Conservation (phyloP, 441 rosid species). For the Eutrema salsugineum region DNA sequence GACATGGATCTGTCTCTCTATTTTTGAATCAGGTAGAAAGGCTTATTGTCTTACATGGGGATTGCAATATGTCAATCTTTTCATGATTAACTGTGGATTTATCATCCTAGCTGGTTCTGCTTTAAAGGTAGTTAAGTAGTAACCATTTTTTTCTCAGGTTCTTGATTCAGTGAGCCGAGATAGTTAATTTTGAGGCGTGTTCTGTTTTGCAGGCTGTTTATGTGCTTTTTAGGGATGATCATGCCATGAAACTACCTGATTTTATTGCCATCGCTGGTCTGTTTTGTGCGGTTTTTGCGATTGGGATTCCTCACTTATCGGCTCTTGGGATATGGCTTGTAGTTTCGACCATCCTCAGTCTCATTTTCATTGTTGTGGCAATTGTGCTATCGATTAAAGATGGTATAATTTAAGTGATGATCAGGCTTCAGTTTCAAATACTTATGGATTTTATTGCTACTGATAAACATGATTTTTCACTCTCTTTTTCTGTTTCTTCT, state of each 20-base stretch:
- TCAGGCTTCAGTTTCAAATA: neutral
- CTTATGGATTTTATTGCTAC: neutral
- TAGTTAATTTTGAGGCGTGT: neutral
- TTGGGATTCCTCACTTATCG: slow-evolving; percentile 79
- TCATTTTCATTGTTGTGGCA: slow-evolving; percentile 59
- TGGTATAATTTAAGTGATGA: slow-evolving; percentile 38
- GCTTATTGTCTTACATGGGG: slow-evolving; percentile 79
- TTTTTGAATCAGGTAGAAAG: slow-evolving; percentile 46
- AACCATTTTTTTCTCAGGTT: neutral
- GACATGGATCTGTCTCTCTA: neutral
- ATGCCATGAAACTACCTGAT: slow-evolving; percentile 71
- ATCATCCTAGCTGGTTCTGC: slow-evolving; percentile 88
- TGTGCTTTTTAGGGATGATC: slow-evolving; percentile 62
- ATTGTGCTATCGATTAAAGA: slow-evolving; percentile 54
- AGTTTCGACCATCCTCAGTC: slow-evolving; percentile 65
- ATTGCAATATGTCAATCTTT: slow-evolving; percentile 82
- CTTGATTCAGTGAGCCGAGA: neutral
- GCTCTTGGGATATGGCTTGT: slow-evolving; percentile 86
- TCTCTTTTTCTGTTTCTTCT: no score
- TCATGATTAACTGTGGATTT: slow-evolving; percentile 89
- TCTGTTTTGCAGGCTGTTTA: slow-evolving; percentile 63
- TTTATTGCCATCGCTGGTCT: slow-evolving; percentile 75
- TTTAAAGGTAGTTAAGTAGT: slow-evolving; percentile 61
- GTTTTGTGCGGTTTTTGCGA: slow-evolving; percentile 71
- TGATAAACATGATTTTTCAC: neutral